Evolutionary conservation across 169 alveolate genomes (phyloP).

Genomic region (Cardiosporidium cionae): DNA sequence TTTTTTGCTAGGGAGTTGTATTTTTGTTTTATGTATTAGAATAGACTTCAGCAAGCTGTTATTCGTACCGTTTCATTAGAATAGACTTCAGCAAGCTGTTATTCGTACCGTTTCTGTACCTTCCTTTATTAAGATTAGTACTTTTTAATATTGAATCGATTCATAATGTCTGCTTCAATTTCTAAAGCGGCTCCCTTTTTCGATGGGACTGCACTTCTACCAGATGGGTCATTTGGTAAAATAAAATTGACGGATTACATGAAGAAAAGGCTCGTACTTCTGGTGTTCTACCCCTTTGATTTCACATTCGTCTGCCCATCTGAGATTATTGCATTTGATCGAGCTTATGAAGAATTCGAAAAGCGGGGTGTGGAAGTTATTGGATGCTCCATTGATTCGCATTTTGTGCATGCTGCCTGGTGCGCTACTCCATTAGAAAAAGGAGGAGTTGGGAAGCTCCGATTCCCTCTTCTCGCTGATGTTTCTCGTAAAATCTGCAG

Average conservation of each 20-base stretch:
- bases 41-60: too few species aligned
- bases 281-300: conserved; percentile 97
- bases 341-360: conserved; percentile 82
- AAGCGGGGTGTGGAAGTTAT: conserved; percentile 49
- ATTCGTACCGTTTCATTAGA: too few species aligned
- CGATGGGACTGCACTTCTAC: conserved; percentile 87
- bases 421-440: conserved; percentile 83
- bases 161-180: neutral
- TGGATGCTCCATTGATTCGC: conserved; percentile 94
- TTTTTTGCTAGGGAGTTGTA: too few species aligned
- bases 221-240: conserved; percentile 80
- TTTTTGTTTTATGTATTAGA: too few species aligned
- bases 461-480: conserved; percentile 88
- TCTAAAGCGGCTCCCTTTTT: conserved; percentile 83
- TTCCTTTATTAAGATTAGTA: too few species aligned
- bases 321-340: conserved; percentile 91
- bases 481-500: conserved; percentile 75
- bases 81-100: too few species aligned
- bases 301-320: conserved; percentile 99
- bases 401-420: conserved; percentile 92
- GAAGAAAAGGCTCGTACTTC: conserved; percentile 88
- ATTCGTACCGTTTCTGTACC: too few species aligned
- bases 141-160: too few species aligned
- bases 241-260: conserved; percentile 79
- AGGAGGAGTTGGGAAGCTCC: conserved; percentile 92